A percentile compares a stretch with the other conserved stretches of the same genome.
phyloP scores from a whole-genome alignment of 805 yeast species.

The Pichia phayaonensis region DNA sequence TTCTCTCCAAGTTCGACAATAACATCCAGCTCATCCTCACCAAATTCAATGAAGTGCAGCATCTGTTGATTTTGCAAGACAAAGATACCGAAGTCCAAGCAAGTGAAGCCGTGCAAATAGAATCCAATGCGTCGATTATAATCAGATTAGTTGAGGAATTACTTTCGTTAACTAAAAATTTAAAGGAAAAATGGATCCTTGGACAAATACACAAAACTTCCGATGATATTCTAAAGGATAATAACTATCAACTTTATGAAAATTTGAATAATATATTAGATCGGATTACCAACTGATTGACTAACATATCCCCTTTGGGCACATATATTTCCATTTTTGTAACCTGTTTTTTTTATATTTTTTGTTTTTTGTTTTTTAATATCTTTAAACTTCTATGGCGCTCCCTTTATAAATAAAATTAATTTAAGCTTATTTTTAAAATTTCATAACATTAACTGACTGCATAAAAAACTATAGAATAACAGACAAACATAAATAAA shows the following conservation, averaged over 20 bases:
- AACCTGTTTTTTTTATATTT: background rate
- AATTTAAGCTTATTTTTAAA: background rate
- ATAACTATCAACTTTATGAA: constrained; percentile 25
- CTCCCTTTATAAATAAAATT: too few relatives aligned
- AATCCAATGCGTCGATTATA: constrained; percentile 43
- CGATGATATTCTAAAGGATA: constrained; percentile 10
- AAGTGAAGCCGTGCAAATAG: constrained; percentile 50
- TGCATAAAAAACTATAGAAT: background rate
- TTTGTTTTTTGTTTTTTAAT: background rate
- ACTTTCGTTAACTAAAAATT: constrained; percentile 37
- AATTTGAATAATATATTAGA: constrained; percentile 30
- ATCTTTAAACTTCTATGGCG: too few relatives aligned
- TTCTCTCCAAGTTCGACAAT: constrained; percentile 41
- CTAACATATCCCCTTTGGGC: too few relatives aligned
- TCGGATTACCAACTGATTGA: constrained; percentile 22
- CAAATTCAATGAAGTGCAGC: constrained; percentile 46
- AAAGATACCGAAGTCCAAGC: constrained; percentile 33
- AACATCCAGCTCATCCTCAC: constrained; percentile 44
- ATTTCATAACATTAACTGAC: too few relatives aligned
- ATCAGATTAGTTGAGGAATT: constrained; percentile 48
- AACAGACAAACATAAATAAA: background rate
- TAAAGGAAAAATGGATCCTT: constrained; percentile 51
- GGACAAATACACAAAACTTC: constrained; percentile 39
- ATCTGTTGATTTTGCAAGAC: constrained; percentile 32
- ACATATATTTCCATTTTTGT: background rate